Percentiles rank a stretch among this genome's conserved stretches.
These are phyloP conservation scores for Heterobasidion parviporum DNA, from an alignment of 1,284 basidiomycete species.

Conservation along the genomic window DNA sequence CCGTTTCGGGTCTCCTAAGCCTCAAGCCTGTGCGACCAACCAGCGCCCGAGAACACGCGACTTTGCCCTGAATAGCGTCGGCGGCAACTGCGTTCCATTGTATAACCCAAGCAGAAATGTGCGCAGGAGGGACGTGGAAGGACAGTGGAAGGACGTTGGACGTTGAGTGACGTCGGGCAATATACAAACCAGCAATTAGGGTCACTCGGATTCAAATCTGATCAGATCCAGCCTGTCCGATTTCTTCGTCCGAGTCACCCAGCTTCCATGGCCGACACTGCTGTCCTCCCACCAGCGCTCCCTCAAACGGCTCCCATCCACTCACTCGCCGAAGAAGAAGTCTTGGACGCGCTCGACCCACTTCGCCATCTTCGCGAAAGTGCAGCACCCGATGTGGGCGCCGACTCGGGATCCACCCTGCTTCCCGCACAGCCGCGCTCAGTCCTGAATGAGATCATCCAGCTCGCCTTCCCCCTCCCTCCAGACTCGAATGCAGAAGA, in stretches of 20 bases:
- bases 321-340: conserved; percentile 31
- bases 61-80: too few relatives aligned
- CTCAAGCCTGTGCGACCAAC: too few relatives aligned
- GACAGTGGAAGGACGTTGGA: too few relatives aligned
- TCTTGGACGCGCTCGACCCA: conserved; percentile 50
- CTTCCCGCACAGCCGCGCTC: conserved; percentile 54
- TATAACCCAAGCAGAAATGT: too few relatives aligned
- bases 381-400: conserved; percentile 1
- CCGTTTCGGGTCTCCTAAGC: too few relatives aligned
- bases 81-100: too few relatives aligned
- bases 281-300: not conserved
- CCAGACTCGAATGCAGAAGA: conserved; percentile 3
- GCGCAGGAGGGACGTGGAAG: too few relatives aligned
- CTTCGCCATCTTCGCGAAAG: conserved; percentile 53
- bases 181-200: too few relatives aligned
- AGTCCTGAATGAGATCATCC: conserved; percentile 37
- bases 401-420: conserved; percentile 23
- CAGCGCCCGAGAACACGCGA: too few relatives aligned
- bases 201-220: not conserved
- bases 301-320: not conserved
- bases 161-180: too few relatives aligned
- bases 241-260: not conserved
- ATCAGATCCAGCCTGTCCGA: not conserved
- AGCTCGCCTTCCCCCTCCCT: conserved; percentile 32
- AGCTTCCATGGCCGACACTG: too few relatives aligned